Conservation (phyloP, 2,329 filamentous ascomycete species). For the Penicillium frequentans region DNA sequence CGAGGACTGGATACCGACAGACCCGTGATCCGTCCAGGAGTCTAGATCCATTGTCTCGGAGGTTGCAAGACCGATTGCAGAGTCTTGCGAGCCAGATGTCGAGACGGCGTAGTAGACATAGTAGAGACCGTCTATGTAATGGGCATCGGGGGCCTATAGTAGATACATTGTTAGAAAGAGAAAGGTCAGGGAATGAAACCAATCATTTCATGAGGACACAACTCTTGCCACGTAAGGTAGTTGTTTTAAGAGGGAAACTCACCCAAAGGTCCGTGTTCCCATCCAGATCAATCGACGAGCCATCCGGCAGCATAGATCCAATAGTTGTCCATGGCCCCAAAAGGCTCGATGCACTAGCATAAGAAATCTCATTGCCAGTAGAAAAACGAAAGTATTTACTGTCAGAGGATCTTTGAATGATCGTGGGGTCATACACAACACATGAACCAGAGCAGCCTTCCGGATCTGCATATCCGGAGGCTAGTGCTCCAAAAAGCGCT, state of each 20-base stretch:
- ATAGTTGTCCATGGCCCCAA: constrained; percentile 53
- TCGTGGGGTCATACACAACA: constrained; percentile 48
- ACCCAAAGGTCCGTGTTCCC: constrained; percentile 55
- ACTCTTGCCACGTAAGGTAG: background rate
- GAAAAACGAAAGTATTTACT: constrained; percentile 56
- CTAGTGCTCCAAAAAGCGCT: constrained; percentile 16
- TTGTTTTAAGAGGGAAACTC: constrained; percentile 6
- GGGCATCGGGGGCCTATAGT: constrained; percentile 62
- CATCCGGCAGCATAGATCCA: constrained; percentile 48
- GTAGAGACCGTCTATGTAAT: constrained; percentile 58
- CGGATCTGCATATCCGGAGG: constrained; percentile 30
- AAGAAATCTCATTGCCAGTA: constrained; percentile 51
- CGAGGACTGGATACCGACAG: constrained; percentile 37
- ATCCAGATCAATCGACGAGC: constrained; percentile 46
- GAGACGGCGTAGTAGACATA: constrained; percentile 68
- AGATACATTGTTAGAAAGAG: background rate
- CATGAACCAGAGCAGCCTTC: constrained; percentile 33
- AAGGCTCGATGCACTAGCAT: constrained; percentile 50
- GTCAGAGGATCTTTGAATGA: constrained; percentile 50
- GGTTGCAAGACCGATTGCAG: constrained; percentile 61
- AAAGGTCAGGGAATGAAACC: background rate
- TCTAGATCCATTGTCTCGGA: constrained; percentile 42
- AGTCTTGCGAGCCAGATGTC: constrained; percentile 60
- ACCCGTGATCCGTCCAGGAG: constrained; percentile 37
- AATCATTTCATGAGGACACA: background rate